Evolutionary conservation across 805 yeast genomes (phyloP), one percentile per base, ranked within the genome.

Genomic region (Yarrowia deformans): DNA sequence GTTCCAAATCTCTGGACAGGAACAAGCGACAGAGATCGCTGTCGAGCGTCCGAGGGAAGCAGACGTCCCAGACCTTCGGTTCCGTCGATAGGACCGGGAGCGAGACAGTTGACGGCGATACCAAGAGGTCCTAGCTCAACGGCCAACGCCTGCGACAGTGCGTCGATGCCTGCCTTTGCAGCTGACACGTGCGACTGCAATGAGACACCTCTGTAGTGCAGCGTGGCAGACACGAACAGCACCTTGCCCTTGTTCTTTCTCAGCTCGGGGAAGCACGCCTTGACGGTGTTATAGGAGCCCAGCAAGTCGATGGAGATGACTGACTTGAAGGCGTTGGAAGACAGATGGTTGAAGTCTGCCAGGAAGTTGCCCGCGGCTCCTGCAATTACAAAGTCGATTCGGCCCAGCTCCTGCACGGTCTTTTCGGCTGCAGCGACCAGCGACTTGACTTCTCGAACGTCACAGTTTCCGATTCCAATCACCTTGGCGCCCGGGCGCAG

Each of bases 281-380:
- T 93, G 64, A 87, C 90, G 0, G 97, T 91, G 78, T 94, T 93
- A 81, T 84, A 93, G 19, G 97, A 88, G 10, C 98, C 98, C 60
- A 93, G 78, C 58, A 94, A 81, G 77, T 94, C 98, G 72, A 93
- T 94, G 43, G 88, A 90, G 23, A 93, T 83, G 32, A 93, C 98
- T 0, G 96, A 83, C 78, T 90, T 90, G 83, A 93, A 93, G 4
- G 97, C 98, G 75, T 93, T 92, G 18, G 94, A 75, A 1, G 94
- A 88, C 72, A 93, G 80, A 74, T 87, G 88, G 75, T 88, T 87
- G 79, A 93, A 86, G 77, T 91, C 95, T 35, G 91, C 81, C 67
- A 94, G 77, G 76, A 94, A 93, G 81, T 94, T 94, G 10, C 98
- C 98, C 2, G 98, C 98, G 1, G 98, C 98, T 14, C 98, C 98